Evolutionary conservation across 139 green algal species (phyloP).

Genomic region (Zygnema circumcarinatum): DNA sequence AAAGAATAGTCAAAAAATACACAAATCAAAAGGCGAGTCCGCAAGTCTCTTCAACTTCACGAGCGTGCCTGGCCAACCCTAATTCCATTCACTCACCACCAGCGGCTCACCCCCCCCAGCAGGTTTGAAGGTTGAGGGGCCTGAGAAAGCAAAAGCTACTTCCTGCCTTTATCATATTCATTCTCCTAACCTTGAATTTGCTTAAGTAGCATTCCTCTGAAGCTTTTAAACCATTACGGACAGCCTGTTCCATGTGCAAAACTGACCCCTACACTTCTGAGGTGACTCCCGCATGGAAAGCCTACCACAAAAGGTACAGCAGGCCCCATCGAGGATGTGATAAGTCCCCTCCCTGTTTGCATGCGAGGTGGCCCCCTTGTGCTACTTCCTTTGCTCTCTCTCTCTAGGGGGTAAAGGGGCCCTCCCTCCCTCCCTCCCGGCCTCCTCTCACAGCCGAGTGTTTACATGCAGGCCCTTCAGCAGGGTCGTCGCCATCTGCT

Average conservation of each 20-base stretch:
- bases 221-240: not conserved
- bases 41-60: not conserved
- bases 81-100: not conserved
- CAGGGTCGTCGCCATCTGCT: conserved; percentile 60
- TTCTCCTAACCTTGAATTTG: not conserved
- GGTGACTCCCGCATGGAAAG: not conserved
- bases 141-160: not conserved
- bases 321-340: not conserved
- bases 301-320: not conserved
- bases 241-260: not conserved
- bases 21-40: not conserved
- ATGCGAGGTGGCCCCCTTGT: not conserved
- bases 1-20: not conserved
- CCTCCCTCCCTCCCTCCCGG: not conserved
- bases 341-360: not conserved
- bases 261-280: not conserved
- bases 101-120: no score
- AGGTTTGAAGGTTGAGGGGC: no score
- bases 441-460: conserved; percentile 48
- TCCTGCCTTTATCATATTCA: not conserved
- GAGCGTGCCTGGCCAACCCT: not conserved
- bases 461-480: conserved; percentile 62
- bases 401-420: not conserved
- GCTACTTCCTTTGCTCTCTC: not conserved
- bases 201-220: not conserved